Evolutionary conservation across 768 basidiomycete genomes (phyloP).

Genomic region (Lactarius sanguifluus): DNA sequence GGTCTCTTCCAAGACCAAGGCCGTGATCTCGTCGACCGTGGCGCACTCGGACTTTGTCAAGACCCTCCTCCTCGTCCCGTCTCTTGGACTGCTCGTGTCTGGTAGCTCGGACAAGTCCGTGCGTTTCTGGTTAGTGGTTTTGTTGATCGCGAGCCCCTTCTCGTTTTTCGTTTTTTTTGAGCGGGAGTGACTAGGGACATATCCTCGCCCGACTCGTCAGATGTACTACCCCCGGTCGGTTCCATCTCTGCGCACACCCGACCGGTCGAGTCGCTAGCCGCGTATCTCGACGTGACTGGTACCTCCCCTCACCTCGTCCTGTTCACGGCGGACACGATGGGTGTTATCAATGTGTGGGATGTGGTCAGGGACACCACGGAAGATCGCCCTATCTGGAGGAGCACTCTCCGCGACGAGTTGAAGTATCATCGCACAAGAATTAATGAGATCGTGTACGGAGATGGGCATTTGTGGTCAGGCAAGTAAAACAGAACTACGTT

Average conservation of each 20-base stretch:
- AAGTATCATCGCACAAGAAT: conserved; percentile 80
- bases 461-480: conserved; percentile 92
- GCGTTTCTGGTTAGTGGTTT: conserved; percentile 72
- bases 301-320: conserved; percentile 47
- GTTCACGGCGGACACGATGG: conserved; percentile 92
- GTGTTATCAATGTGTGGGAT: conserved; percentile 80
- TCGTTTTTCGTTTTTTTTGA: not conserved
- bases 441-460: conserved; percentile 64
- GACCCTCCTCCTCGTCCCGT: conserved; percentile 67
- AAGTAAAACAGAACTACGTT: conserved; percentile 26
- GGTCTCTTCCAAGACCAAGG: conserved; percentile 55
- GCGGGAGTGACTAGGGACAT: conserved; percentile 55
- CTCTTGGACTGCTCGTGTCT: conserved; percentile 68
- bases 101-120: conserved; percentile 89
- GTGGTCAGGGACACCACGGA: conserved; percentile 48
- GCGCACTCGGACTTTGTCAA: conserved; percentile 95
- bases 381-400: conserved; percentile 49
- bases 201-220: conserved; percentile 42
- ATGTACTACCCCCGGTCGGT: conserved; percentile 53
- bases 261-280: conserved; percentile 79
- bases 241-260: conserved; percentile 83
- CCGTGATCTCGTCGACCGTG: conserved; percentile 63
- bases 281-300: conserved; percentile 36
- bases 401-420: conserved; percentile 54
- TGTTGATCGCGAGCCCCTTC: not conserved